Conservation (phyloP, 768 basidiomycete genomes). For the Xerocomus spinulosus region DNA sequence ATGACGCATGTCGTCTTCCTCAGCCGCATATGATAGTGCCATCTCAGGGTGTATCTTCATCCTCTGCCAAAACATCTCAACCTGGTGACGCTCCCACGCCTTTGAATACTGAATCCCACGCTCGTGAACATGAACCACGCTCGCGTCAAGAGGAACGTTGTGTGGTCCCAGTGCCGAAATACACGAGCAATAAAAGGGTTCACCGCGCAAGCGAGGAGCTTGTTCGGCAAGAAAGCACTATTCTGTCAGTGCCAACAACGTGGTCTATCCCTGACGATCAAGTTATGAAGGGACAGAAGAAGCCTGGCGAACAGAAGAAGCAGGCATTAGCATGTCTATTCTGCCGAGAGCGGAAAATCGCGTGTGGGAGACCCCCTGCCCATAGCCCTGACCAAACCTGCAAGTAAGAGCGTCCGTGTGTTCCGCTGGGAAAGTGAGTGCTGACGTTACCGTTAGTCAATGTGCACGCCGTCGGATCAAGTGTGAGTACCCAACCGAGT, state of each 20-base stretch:
- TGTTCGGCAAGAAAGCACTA: conserved; percentile 26
- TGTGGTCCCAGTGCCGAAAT: conserved; percentile 17
- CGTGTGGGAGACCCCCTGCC: conserved; percentile 41
- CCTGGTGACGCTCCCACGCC: conserved; percentile 5
- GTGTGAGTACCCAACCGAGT: conserved; percentile 48
- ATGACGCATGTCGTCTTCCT: conserved; percentile 23
- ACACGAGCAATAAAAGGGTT: conserved; percentile 23
- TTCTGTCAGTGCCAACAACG: conserved; percentile 25
- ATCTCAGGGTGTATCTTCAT: conserved; percentile 17
- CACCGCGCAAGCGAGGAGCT: conserved; percentile 28
- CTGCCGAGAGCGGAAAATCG: conserved; percentile 49
- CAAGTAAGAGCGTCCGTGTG: conserved; percentile 37
- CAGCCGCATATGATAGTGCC: conserved; percentile 23
- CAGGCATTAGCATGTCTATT: conserved; percentile 46
- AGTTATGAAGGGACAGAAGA: conserved; percentile 30
- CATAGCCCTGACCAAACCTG: conserved; percentile 37
- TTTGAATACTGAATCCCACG: conserved; percentile 14
- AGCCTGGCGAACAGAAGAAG: conserved; percentile 38
- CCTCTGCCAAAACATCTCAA: conserved; percentile 15
- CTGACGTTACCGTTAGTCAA: conserved; percentile 34
- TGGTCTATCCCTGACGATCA: conserved; percentile 34
- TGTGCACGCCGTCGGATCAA: conserved; percentile 43
- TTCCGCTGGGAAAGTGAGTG: conserved; percentile 7
- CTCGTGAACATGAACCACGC: conserved; percentile 16
- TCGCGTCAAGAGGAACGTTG: conserved; percentile 25